A percentile compares a stretch with the other conserved stretches of the same genome.
These are phyloP conservation scores for Boletus rufocinnamomeus DNA, from an alignment of 768 basidiomycete species.

Conservation along the genomic window DNA sequence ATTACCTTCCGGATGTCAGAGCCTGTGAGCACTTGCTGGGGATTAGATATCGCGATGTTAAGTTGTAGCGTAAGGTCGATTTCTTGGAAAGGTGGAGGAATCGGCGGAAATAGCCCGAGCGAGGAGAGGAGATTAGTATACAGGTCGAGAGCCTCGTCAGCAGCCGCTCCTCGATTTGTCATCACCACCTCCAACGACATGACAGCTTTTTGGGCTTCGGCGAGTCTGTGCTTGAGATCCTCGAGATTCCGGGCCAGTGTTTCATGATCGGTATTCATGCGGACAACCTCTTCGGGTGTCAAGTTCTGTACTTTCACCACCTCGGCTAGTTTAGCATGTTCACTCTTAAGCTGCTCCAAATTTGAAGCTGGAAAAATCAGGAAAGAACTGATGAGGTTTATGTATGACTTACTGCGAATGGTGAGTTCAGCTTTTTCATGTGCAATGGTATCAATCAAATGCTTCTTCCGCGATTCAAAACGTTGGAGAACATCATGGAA, in stretches of 20 bases:
- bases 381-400: background rate
- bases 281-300: slow-evolving; percentile 84
- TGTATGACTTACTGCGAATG: slow-evolving; percentile 47
- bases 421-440: slow-evolving; percentile 66
- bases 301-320: slow-evolving; percentile 87
- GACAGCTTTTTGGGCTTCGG: slow-evolving; percentile 69
- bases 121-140: slow-evolving; percentile 76
- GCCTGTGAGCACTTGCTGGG: slow-evolving; percentile 66
- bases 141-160: slow-evolving; percentile 79
- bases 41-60: slow-evolving; percentile 73
- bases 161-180: slow-evolving; percentile 72
- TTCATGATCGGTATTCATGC: slow-evolving; percentile 91
- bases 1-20: slow-evolving; percentile 70
- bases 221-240: slow-evolving; percentile 73
- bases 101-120: slow-evolving; percentile 76
- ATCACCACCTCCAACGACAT: slow-evolving; percentile 84
- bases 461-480: slow-evolving; percentile 68
- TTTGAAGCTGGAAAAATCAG: slow-evolving; percentile 48
- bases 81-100: slow-evolving; percentile 67
- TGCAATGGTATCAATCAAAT: slow-evolving; percentile 64
- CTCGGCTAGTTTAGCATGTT: slow-evolving; percentile 61
- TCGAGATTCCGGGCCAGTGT: slow-evolving; percentile 69
- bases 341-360: slow-evolving; percentile 61
- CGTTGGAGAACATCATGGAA: slow-evolving; percentile 74
- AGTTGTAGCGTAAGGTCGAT: slow-evolving; percentile 80